Evolutionary conservation across 257 asterid genomes (phyloP).

Genomic region (Ocimum tenuiflorum): DNA sequence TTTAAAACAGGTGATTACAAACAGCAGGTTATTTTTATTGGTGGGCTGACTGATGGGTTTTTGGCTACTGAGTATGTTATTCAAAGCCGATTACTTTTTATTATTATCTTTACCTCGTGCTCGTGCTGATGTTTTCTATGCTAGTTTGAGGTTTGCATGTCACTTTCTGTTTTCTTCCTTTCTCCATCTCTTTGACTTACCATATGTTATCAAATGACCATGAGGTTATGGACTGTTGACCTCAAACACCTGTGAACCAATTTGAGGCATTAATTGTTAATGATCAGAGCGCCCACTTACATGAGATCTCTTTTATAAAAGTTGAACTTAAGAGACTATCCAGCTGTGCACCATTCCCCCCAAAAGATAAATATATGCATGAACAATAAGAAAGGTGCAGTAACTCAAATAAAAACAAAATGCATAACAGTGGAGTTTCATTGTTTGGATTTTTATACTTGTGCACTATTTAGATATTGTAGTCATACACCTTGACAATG

Average conservation of each 20-base stretch:
- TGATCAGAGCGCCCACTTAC: not conserved
- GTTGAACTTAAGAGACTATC: not conserved
- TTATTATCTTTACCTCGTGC: not conserved
- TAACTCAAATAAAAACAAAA: not conserved
- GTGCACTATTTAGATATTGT: not conserved
- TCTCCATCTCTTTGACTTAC: not conserved
- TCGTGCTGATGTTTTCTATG: not conserved
- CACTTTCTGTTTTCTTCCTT: not conserved
- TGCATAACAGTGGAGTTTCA: not conserved
- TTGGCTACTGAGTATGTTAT: constrained; percentile 85
- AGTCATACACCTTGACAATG: not conserved
- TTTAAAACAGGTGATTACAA: constrained; percentile 86
- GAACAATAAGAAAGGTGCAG: too few relatives aligned
- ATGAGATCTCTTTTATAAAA: not conserved
- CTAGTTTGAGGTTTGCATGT: not conserved
- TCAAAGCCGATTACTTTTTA: not conserved
- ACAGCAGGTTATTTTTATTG: constrained; percentile 85
- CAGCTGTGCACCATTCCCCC: too few relatives aligned
- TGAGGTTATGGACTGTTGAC: not conserved
- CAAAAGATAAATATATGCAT: too few relatives aligned
- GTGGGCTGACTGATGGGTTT: constrained; percentile 91
- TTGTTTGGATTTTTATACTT: not conserved
- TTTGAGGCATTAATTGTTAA: not conserved
- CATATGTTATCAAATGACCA: not conserved
- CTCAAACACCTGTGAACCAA: not conserved